These are phyloP conservation scores for Coffea eugenioides DNA, from an alignment of 257 asterid genomes.

Conservation along the genomic window DNA sequence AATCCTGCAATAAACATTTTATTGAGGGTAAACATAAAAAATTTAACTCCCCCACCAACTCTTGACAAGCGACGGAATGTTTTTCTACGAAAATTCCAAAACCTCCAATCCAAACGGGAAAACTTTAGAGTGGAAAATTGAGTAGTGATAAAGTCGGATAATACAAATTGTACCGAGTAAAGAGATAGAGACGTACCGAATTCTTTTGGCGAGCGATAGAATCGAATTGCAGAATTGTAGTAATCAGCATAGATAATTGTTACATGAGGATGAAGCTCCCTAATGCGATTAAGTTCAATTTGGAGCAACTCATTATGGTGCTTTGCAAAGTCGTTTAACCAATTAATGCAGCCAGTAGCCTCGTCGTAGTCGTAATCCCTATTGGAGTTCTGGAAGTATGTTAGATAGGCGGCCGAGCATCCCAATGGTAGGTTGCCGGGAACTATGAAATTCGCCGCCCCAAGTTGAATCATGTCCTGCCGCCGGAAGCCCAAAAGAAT, in stretches of 20 bases:
- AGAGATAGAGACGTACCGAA: constrained; percentile 18
- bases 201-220: constrained; percentile 14
- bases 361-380: constrained; percentile 31
- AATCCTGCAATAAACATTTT: constrained; percentile 32
- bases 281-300: constrained; percentile 31
- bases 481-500: too few species aligned
- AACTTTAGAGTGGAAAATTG: too few species aligned
- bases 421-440: constrained; percentile 53
- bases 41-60: too few species aligned
- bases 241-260: constrained; percentile 46
- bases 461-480: constrained; percentile 48
- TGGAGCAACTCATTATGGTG: constrained; percentile 43
- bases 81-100: too few species aligned
- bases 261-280: constrained; percentile 34
- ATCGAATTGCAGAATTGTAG: constrained; percentile 32
- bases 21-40: too few species aligned
- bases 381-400: constrained; percentile 16
- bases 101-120: too few species aligned
- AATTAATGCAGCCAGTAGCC: constrained; percentile 48
- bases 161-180: not conserved
- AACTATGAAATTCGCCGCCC: constrained; percentile 42
- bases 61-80: not conserved
- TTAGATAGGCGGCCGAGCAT: constrained; percentile 34
- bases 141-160: too few species aligned
- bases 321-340: constrained; percentile 38